Base-by-base conservation (phyloP, 225 moss, liverwort and hornwort species). In the Bryum argenteum region DNA sequence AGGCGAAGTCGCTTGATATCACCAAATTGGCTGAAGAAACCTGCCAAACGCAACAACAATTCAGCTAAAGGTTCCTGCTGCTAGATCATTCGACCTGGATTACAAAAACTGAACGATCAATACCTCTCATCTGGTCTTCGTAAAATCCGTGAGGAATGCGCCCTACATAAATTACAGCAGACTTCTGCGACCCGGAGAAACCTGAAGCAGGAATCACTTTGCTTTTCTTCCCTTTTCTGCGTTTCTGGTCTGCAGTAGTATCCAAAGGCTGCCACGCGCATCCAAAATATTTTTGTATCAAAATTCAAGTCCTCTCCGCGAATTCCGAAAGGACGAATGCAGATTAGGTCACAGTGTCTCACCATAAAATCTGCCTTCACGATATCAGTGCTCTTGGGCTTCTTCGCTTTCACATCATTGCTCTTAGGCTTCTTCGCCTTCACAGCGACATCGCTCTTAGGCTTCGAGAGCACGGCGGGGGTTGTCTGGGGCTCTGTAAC, bases 71-170 rank as follows among this genome's bases (percentile, higher is more conserved):
- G 18, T 38, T 22, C 4, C 13, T 38, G 19, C 45, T 33, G 19
- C 45, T 33, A 37, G 14, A 0, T 22, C 10, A n/a, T 42, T 9
- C 10, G 4, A 23, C n/a, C n/a, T n/a, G n/a, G 9, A 3, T 69
- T 20, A 58, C 4, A 15, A 16, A 20, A 38, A 28, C 23, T 11
- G 43, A 11, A 17, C 0, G 12, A 4, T n/a, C 48, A 59, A 21
- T 75, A 98, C 97, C 92, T 86, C 76, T 84, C 94, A 98, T 94
- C 76, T 98, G 84, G 39, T 91, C 87, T 80, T 98, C 94, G 58
- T 98, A 98, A 71, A 98, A 98, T 5, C 98, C 98, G 71, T 98
- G 98, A 43, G 98, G 94, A 37, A 94, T 92, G 20, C 91, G 88
- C n/a, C 98, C 98, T 10, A 98, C 87, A 55, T 98, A 98, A 11